These are phyloP conservation scores for Alternaria postmessia DNA, from an alignment of 2,329 filamentous ascomycete species.

Conservation along the genomic window DNA sequence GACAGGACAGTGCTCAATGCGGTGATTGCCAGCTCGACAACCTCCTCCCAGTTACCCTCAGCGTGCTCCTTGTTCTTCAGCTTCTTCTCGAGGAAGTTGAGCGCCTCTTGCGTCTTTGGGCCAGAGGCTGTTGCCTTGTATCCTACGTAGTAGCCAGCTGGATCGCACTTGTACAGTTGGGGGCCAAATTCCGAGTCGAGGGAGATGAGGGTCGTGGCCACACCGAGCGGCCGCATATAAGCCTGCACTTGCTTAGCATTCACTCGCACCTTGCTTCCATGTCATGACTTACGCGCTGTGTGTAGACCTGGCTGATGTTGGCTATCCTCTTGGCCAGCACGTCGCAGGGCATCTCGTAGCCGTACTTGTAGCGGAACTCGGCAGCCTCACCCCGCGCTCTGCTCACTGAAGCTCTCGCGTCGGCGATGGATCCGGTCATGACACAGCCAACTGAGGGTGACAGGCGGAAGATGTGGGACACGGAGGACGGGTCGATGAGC, in stretches of 20 bases:
- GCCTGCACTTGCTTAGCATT: constrained; percentile 64
- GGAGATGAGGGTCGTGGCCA: constrained; percentile 93
- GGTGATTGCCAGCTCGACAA: constrained; percentile 95
- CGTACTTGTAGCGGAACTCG: constrained; percentile 98
- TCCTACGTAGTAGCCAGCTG: constrained; percentile 95
- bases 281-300: constrained; percentile 76
- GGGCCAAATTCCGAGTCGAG: constrained; percentile 91
- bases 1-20: constrained; percentile 95
- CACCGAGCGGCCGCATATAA: constrained; percentile 97
- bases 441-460: constrained; percentile 97
- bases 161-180: constrained; percentile 98
- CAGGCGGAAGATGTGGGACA: constrained; percentile 96
- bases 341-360: constrained; percentile 99
- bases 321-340: constrained; percentile 94
- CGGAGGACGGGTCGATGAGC: constrained; percentile 95
- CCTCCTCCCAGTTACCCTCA: constrained; percentile 93
- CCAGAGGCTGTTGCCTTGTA: constrained; percentile 98
- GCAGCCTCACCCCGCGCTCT: constrained; percentile 94
- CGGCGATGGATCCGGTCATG: constrained; percentile 98
- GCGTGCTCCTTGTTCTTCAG: constrained; percentile 98
- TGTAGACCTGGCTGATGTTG: constrained; percentile 99
- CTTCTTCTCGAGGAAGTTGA: constrained; percentile 99
- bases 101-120: constrained; percentile 97
- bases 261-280: neutral
- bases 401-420: constrained; percentile 91